Evolutionary conservation across 371 early-diverging fungal genomes (phyloP), one percentile per base, ranked within the genome.

Genomic region (Nematocida sp.): DNA sequence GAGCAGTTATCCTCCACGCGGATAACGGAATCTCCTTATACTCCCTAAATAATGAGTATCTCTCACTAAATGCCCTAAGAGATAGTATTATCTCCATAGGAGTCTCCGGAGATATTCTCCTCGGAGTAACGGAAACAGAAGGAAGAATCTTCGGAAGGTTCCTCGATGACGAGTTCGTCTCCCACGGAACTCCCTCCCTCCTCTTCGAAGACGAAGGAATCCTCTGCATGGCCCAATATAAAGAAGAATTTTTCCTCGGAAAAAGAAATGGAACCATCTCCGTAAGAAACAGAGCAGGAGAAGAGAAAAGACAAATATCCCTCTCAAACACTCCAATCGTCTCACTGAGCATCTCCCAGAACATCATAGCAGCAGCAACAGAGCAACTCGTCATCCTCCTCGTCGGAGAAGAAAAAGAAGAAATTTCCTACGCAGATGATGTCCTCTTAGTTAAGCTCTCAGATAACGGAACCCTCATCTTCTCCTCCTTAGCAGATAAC

Each of bases 401-500:
- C 33, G 38, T 33, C 20, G 50, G 64, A 20, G 16, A 18, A 16
- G 57, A 64, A 25, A 16, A 16, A 18, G 61, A 78, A 25, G 66
- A 50, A 51, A 13, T 81, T 16, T 48, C 61, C 13, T 60, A 76
- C 36, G 65, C 65, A 35, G 79, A 80, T 3, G 40, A 26, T 16
- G 57, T 80, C 9, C 26, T 66, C 1, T 79, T 42, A 38, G 38
- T 77, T 39, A 57, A 64, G 18, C 35, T 79, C 11, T 77, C 76
- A 5, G n/a, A 63, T 53, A 65, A 80, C 28, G 66, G 64, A 13
- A 20, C 51, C 42, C 33, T 77, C 1, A 36, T 80, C 5, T 42
- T 64, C 42, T 45, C 75, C 13, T 64, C 76, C 3, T 45, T 77
- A 1, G 45, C 80, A 2, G 69, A 84, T 36, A 81, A 48, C 45